Conservation (phyloP, 129 eudicot species). For the Flaveria linearis region DNA sequence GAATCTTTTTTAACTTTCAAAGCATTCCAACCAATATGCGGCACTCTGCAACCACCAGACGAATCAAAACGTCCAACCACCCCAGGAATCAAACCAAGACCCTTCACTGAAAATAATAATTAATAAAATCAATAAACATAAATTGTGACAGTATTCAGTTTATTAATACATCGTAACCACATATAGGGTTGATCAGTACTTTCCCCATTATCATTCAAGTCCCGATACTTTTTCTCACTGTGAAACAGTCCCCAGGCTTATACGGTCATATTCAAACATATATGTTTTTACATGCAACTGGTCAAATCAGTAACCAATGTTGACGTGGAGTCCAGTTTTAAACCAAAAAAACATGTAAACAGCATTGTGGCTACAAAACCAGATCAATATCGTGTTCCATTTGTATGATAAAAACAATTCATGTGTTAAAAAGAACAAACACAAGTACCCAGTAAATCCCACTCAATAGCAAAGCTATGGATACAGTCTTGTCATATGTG, state of each 20-base stretch:
- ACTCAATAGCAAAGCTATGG: too few species aligned
- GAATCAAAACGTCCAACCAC: conserved; percentile 97
- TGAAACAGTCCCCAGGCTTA: neutral
- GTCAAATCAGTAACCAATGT: neutral
- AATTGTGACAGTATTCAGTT: neutral
- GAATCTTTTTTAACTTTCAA: too few species aligned
- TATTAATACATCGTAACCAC: neutral
- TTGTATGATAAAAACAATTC: neutral
- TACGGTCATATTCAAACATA: neutral
- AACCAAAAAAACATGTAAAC: neutral
- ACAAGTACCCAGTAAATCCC: too few species aligned
- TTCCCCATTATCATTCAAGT: neutral
- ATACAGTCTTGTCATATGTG: too few species aligned
- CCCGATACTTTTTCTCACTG: neutral
- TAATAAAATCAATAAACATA: neutral
- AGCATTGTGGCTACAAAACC: neutral
- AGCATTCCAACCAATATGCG: conserved; percentile 99
- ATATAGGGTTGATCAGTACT: neutral
- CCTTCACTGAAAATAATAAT: conserved; percentile 59
- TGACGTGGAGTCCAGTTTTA: neutral
- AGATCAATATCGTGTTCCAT: neutral
- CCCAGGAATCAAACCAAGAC: conserved; percentile 98
- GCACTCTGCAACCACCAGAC: conserved; percentile 72
- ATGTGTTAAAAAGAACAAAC: neutral
- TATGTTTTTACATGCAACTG: neutral